Percentiles rank a stretch among this genome's conserved stretches.
Conservation (phyloP, 2,329 filamentous ascomycete genomes). For the Falciphora oryzae region DNA sequence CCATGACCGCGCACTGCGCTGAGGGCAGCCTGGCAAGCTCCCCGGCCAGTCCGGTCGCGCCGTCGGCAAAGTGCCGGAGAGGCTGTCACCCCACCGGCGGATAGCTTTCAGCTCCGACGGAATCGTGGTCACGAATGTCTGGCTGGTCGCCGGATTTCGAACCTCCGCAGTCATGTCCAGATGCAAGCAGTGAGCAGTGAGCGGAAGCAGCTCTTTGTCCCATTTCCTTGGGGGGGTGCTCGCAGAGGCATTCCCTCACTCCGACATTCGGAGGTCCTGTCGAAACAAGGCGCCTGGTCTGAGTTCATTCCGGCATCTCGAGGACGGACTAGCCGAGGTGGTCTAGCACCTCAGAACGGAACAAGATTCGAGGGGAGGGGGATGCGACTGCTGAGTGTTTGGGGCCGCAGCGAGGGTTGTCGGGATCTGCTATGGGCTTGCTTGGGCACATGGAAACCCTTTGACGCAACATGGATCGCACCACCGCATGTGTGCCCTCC, state of each 20-base stretch:
- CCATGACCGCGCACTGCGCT: conserved; percentile 1
- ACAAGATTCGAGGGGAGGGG: not conserved
- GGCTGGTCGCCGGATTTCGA: conserved; percentile 3
- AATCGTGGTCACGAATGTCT: not conserved
- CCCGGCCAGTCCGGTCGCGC: conserved; percentile 7
- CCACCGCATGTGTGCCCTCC: not conserved
- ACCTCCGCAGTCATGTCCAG: not conserved
- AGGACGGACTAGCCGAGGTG: not conserved
- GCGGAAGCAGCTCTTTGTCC: conserved; percentile 4
- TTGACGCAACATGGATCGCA: not conserved
- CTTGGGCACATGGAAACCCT: not conserved
- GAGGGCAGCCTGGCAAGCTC: conserved; percentile 10
- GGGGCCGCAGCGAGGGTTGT: not conserved
- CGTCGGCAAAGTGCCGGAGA: not conserved
- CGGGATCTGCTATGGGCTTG: not conserved
- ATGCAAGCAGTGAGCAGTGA: conserved; percentile 11
- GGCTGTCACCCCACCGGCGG: not conserved
- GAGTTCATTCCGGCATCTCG: not conserved
- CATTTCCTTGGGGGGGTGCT: not conserved
- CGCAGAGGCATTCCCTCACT: not conserved
- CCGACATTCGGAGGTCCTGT: not conserved
- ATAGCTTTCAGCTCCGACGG: not conserved
- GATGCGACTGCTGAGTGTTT: not conserved
- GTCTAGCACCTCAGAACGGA: not conserved
- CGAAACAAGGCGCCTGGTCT: not conserved